Percentiles rank a stretch among this genome's conserved stretches.
Evolutionary conservation across 495 filamentous ascomycete species (phyloP).

Genomic region (Penicillium tannophilum): DNA sequence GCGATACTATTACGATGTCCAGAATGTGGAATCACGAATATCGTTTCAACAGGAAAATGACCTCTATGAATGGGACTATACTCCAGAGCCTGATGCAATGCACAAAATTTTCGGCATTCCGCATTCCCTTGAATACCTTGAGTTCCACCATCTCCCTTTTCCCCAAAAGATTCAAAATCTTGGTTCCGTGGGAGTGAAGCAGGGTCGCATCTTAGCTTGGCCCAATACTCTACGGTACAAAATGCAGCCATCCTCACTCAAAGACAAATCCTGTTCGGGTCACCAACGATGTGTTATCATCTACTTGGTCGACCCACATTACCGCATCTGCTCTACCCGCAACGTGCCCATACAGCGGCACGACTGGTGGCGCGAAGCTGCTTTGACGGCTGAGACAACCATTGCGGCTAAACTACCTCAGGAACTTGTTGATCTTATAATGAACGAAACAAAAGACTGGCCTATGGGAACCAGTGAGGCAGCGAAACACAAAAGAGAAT

Average conservation of each 20-base stretch:
- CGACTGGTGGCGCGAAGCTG: conserved; percentile 17
- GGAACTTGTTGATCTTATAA: not conserved
- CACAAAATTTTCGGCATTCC: not conserved
- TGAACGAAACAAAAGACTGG: not conserved
- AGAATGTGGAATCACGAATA: conserved; percentile 12
- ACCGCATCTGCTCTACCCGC: conserved; percentile 18
- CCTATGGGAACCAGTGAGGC: not conserved
- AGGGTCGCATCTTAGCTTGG: conserved; percentile 14
- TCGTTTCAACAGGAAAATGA: conserved; percentile 12
- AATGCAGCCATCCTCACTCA: conserved; percentile 7
- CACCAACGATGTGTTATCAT: conserved; percentile 2
- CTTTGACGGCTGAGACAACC: not conserved
- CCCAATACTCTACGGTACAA: conserved; percentile 12
- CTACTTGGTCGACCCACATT: conserved; percentile 17
- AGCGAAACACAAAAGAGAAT: not conserved
- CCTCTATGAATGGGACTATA: not conserved
- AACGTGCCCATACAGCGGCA: conserved; percentile 20
- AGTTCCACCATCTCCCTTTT: not conserved
- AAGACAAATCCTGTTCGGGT: conserved; percentile 3
- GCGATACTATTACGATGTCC: conserved; percentile 11
- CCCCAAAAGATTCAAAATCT: not conserved
- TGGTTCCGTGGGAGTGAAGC: conserved; percentile 5
- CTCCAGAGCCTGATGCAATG: not conserved
- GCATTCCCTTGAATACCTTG: not conserved
- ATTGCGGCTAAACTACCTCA: not conserved